phyloP scores from a whole-genome alignment of 768 basidiomycete genomes.

The Boletus reticuloceps region DNA sequence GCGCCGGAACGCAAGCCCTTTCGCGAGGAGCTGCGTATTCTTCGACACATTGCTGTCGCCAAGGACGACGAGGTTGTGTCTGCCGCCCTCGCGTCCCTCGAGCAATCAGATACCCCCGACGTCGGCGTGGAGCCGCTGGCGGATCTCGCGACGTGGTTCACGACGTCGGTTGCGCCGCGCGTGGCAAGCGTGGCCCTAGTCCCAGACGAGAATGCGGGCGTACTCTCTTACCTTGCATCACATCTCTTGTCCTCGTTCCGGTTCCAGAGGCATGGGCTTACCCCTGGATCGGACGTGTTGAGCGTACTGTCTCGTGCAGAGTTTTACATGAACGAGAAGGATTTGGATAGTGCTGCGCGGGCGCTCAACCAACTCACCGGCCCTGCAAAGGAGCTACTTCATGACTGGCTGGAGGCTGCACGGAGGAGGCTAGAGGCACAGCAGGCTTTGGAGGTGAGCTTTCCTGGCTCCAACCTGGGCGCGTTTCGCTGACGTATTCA shows the following conservation, averaged over 20 bases:
- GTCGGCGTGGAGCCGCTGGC: constrained; percentile 85
- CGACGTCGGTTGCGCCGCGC: constrained; percentile 74
- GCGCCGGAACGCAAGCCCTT: constrained; percentile 76
- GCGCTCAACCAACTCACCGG: constrained; percentile 91
- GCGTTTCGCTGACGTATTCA: constrained; percentile 10
- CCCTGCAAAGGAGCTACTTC: constrained; percentile 65
- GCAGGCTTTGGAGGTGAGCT: constrained; percentile 80
- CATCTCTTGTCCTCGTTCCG: constrained; percentile 68
- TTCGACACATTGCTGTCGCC: constrained; percentile 70
- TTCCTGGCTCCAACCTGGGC: neutral
- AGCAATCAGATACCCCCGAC: constrained; percentile 71
- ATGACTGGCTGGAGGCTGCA: constrained; percentile 92
- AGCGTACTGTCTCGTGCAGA: constrained; percentile 88
- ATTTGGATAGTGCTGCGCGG: constrained; percentile 76
- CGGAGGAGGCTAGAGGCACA: constrained; percentile 84
- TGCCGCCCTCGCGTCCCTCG: constrained; percentile 66
- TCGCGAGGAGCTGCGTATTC: constrained; percentile 82
- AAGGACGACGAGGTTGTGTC: constrained; percentile 68
- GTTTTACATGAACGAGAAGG: constrained; percentile 87
- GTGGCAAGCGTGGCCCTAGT: constrained; percentile 90
- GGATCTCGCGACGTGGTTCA: constrained; percentile 90
- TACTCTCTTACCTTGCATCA: constrained; percentile 85
- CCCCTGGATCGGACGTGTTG: constrained; percentile 75
- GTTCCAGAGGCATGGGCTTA: constrained; percentile 76
- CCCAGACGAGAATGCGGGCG: constrained; percentile 85